Percentiles rank a stretch among this genome's conserved stretches.
Evolutionary conservation across 169 alveolate species (phyloP).

Genomic region (Cryptosporidium bovis): DNA sequence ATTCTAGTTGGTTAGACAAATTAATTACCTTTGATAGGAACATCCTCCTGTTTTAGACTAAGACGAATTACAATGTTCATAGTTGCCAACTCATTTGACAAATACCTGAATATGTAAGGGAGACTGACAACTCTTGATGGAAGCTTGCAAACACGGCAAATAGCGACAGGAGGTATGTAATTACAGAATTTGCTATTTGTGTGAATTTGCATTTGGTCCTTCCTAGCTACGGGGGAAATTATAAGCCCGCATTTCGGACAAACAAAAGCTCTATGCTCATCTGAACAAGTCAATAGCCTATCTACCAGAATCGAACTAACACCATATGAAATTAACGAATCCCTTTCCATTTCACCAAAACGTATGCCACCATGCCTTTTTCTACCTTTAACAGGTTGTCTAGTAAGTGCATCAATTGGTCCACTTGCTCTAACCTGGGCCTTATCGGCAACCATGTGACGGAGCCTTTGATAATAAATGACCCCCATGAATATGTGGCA

Average conservation of each 20-base stretch:
- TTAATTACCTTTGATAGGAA: neutral
- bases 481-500: conserved; percentile 98
- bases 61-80: conserved; percentile 86
- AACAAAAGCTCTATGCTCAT: conserved; percentile 96
- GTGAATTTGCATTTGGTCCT: conserved; percentile 35
- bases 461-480: conserved; percentile 97
- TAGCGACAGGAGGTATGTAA: conserved; percentile 81
- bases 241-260: conserved; percentile 98
- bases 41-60: conserved; percentile 77
- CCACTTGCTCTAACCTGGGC: conserved; percentile 98
- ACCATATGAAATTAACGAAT: conserved; percentile 99
- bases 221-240: conserved; percentile 87
- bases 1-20: too few species aligned
- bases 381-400: conserved; percentile 99
- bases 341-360: conserved; percentile 99
- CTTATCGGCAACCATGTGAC: conserved; percentile 99
- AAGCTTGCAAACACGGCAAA: conserved; percentile 88
- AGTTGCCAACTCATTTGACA: conserved; percentile 92
- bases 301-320: conserved; percentile 96
- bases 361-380: conserved; percentile 99
- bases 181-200: conserved; percentile 76
- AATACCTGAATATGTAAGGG: conserved; percentile 92
- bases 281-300: conserved; percentile 96
- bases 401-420: conserved; percentile 96
- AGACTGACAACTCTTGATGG: conserved; percentile 87